Base-by-base conservation (phyloP, 176 grass and related monocot species). In the Calamus simplicifolius region DNA sequence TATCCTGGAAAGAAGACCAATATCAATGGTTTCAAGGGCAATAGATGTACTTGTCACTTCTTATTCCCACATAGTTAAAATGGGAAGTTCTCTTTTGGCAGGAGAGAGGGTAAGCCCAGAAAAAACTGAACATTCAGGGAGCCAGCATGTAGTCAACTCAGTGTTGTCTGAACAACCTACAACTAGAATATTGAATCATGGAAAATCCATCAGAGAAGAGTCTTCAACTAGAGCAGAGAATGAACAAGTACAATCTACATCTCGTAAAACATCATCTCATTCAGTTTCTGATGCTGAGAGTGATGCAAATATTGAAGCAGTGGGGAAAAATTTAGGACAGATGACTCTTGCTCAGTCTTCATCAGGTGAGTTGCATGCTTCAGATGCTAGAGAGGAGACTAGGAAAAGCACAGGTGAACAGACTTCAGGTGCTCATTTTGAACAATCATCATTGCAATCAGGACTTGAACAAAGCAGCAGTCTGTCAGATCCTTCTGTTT, bases 21-120 rank as follows among this genome's bases (percentile, higher is more conserved):
- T 91, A 68, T 75, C 58, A 56, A 77, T 73, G 8, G 80, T 85
- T 74, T 72, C 69, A 58, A 86, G 73, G 82, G 84, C 84, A 63
- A 97, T 97, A 55, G 84, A 91, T 85, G 79, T 83, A 50, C 61
- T 97, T 70, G 80, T 97, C 74, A 75, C 83, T 71, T 97, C 81
- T 55, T 91, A 97, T 81, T 82, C 81, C 3, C 75, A 83, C 57
- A 80, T 64, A 56, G 64, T 97, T 55, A 88, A 85, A 82, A 61
- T 53, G 28, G 87, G 78, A 29, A 70, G 56, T 29, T 19, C 48
- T 71, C 28, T 73, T 79, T 56, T 69, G 77, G 79, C 70, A 61
- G 62, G 52, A 58, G 76, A 74, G 63, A 82, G 48, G 6, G 35
- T 43, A 70, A 79, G 67, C 61, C 70, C 65, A 66, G 82, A 76